These are phyloP conservation scores for Monascus purpureus DNA, from an alignment of 495 filamentous ascomycete genomes.

Conservation along the genomic window DNA sequence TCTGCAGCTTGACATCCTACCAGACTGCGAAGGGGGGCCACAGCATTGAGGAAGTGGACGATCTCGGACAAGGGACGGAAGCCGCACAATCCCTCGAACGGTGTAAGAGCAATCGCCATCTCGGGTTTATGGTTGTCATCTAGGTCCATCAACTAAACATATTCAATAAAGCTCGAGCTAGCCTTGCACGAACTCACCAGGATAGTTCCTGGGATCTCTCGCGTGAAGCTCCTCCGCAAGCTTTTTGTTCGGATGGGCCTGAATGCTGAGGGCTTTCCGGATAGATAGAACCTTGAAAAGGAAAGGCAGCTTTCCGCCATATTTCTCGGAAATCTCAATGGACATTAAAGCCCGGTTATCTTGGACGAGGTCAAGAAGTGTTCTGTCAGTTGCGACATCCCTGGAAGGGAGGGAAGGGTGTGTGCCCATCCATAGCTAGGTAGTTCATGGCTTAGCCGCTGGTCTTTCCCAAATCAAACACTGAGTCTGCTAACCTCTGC, in stretches of 20 bases:
- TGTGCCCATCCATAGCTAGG: conserved; percentile 95
- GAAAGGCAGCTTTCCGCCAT: conserved; percentile 75
- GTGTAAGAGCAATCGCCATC: conserved; percentile 95
- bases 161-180: neutral
- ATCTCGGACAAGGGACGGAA: conserved; percentile 85
- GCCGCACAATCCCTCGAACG: conserved; percentile 90
- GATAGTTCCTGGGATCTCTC: conserved; percentile 84
- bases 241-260: conserved; percentile 97
- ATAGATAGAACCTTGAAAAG: conserved; percentile 96
- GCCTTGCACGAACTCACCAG: conserved; percentile 30
- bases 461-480: conserved; percentile 3
- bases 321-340: conserved; percentile 51
- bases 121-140: conserved; percentile 99
- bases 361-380: conserved; percentile 77
- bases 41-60: conserved; percentile 62
- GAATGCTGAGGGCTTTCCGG: conserved; percentile 86
- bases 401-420: conserved; percentile 91
- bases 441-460: conserved; percentile 9
- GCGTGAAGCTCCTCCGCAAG: conserved; percentile 80
- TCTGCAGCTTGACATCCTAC: conserved; percentile 55
- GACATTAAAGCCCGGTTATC: conserved; percentile 77
- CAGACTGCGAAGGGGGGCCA: conserved; percentile 59
- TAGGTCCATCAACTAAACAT: conserved; percentile 8
- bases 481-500: conserved; percentile 67
- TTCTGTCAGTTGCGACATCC: conserved; percentile 70